phyloP scores from a whole-genome alignment of 2,329 filamentous ascomycete species.

The Colletotrichum endophyticum region DNA sequence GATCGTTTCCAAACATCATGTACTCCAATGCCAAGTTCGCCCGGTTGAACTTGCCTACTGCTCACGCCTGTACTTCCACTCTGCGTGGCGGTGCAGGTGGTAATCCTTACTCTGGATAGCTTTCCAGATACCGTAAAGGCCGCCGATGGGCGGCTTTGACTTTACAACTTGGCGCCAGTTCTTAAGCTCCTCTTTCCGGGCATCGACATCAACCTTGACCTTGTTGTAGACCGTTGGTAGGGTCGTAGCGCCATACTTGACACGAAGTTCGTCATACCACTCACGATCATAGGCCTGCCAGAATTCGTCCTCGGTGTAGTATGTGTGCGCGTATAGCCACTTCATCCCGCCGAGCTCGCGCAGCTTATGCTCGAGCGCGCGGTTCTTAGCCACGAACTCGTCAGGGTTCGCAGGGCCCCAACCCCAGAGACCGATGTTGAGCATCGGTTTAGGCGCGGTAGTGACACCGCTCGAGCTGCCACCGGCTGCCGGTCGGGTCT shows the following conservation, averaged over 20 bases:
- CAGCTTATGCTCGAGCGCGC: constrained; percentile 73
- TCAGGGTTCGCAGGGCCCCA: constrained; percentile 64
- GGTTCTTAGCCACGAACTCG: constrained; percentile 73
- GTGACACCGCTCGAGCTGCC: neutral
- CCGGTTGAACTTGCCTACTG: neutral
- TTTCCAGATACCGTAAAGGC: constrained; percentile 64
- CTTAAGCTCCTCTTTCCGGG: constrained; percentile 42
- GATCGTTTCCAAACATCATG: neutral
- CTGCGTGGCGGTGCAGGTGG: constrained; percentile 54
- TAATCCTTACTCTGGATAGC: constrained; percentile 64
- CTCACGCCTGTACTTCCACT: constrained; percentile 56
- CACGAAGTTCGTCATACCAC: constrained; percentile 67
- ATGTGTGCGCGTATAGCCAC: constrained; percentile 87
- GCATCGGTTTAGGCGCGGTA: constrained; percentile 41
- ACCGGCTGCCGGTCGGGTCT: constrained; percentile 21
- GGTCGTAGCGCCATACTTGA: constrained; percentile 65
- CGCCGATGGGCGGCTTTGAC: constrained; percentile 59
- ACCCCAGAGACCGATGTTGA: constrained; percentile 80
- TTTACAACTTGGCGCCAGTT: constrained; percentile 47
- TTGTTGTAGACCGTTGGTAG: constrained; percentile 76
- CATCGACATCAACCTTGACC: constrained; percentile 60
- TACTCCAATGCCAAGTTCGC: neutral
- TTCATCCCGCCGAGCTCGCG: constrained; percentile 76
- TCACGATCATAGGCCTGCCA: constrained; percentile 64
- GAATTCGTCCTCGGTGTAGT: constrained; percentile 77